phyloP scores from a whole-genome alignment of 2,329 filamentous ascomycete genomes.

The Exophiala spinifera region DNA sequence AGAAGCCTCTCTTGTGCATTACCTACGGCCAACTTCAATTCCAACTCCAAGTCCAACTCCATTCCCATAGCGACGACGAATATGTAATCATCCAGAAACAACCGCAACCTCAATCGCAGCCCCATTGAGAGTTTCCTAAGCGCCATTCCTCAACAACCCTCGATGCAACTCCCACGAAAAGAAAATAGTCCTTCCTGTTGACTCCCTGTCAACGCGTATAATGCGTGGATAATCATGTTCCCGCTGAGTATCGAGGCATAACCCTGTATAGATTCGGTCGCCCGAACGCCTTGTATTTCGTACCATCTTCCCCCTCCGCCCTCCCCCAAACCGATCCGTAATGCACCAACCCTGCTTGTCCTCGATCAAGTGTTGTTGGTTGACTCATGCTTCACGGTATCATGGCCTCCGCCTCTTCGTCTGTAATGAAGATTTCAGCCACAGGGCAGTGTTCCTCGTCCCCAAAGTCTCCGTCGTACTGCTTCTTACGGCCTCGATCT shows the following conservation, averaged over 20 bases:
- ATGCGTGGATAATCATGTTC: not conserved
- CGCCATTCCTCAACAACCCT: not conserved
- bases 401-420: conserved; percentile 30
- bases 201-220: not conserved
- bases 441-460: conserved; percentile 29
- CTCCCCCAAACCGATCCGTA: no score
- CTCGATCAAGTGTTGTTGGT: not conserved
- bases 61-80: no score
- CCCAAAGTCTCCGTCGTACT: conserved; percentile 28
- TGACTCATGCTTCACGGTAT: conserved; percentile 13
- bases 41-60: no score
- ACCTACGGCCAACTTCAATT: not conserved
- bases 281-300: not conserved
- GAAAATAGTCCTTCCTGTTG: not conserved
- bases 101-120: no score
- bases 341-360: not conserved
- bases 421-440: conserved; percentile 31
- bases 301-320: not conserved
- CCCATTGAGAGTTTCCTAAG: no score
- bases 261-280: not conserved
- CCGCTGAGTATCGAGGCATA: not conserved
- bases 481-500: conserved; percentile 25
- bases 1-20: no score
- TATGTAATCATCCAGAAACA: no score
- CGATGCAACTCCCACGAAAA: not conserved